Evolutionary conservation across 2,329 filamentous ascomycete genomes (phyloP).

Genomic region (Aspergillus arachidicola): DNA sequence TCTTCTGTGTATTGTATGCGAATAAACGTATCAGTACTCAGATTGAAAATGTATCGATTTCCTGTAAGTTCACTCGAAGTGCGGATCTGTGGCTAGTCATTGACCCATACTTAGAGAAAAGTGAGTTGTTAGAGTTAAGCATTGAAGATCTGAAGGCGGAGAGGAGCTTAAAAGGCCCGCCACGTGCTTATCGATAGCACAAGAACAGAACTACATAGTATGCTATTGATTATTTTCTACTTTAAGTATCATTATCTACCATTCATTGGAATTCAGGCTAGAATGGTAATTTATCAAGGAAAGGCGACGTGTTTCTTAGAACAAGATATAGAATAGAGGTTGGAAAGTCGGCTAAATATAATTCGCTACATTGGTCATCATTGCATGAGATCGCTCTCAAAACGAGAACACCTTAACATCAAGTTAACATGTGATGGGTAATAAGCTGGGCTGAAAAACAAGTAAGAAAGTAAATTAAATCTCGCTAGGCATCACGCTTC

Average conservation of each 20-base stretch:
- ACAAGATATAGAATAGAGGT: background rate
- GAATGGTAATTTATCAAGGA: background rate
- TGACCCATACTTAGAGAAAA: background rate
- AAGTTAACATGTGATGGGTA: background rate
- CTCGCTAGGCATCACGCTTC: constrained; percentile 38
- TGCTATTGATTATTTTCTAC: no score
- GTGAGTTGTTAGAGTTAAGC: background rate
- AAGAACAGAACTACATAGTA: background rate
- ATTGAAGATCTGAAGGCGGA: background rate
- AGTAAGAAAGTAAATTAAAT: constrained; percentile 8
- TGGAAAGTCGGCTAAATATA: background rate
- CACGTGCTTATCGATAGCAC: constrained; percentile 28
- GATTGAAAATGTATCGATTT: background rate
- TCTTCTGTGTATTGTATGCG: background rate
- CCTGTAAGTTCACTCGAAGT: background rate
- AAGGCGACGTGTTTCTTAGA: background rate
- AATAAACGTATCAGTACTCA: background rate
- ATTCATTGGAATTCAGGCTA: background rate
- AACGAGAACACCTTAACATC: background rate
- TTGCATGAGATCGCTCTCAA: background rate
- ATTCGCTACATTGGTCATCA: background rate
- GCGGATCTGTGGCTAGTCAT: background rate
- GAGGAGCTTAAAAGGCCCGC: constrained; percentile 10
- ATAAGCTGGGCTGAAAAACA: background rate
- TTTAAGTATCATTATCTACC: background rate